phyloP scores from a whole-genome alignment of 2,329 filamentous ascomycete species.

The Podosphaera aphanis region DNA sequence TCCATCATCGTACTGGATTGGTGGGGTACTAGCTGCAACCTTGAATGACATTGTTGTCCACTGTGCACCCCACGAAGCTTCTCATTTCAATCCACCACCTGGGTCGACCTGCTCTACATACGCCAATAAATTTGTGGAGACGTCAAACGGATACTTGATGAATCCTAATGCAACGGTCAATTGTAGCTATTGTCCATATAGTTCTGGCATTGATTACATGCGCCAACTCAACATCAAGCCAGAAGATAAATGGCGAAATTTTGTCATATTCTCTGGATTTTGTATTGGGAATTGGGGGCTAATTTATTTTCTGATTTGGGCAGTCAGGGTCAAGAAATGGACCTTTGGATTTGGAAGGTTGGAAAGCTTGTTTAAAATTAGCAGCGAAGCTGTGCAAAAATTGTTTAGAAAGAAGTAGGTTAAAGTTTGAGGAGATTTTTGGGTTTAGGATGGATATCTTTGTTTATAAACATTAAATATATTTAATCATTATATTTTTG shows the following conservation, averaged over 20 bases:
- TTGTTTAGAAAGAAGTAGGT: not conserved
- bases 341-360: not conserved
- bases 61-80: slow-evolving; percentile 39
- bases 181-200: slow-evolving; percentile 68
- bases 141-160: slow-evolving; percentile 50
- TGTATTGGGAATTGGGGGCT: slow-evolving; percentile 53
- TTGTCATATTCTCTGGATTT: slow-evolving; percentile 58
- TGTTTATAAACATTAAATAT: not conserved
- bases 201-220: slow-evolving; percentile 62
- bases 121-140: slow-evolving; percentile 45
- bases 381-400: not conserved
- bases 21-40: slow-evolving; percentile 58
- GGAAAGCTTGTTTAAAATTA: not conserved
- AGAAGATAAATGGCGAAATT: slow-evolving; percentile 51
- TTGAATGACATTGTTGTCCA: slow-evolving; percentile 40
- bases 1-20: slow-evolving; percentile 61
- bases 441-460: not conserved
- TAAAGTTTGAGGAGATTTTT: not conserved
- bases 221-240: slow-evolving; percentile 41
- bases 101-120: slow-evolving; percentile 52
- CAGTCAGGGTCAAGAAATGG: not conserved
- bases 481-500: not conserved
- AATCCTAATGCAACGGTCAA: slow-evolving; percentile 36
- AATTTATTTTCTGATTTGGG: slow-evolving; percentile 22
- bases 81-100: slow-evolving; percentile 40